phyloP scores from a whole-genome alignment of 345 rosid genomes.

The Salix dunnii region DNA sequence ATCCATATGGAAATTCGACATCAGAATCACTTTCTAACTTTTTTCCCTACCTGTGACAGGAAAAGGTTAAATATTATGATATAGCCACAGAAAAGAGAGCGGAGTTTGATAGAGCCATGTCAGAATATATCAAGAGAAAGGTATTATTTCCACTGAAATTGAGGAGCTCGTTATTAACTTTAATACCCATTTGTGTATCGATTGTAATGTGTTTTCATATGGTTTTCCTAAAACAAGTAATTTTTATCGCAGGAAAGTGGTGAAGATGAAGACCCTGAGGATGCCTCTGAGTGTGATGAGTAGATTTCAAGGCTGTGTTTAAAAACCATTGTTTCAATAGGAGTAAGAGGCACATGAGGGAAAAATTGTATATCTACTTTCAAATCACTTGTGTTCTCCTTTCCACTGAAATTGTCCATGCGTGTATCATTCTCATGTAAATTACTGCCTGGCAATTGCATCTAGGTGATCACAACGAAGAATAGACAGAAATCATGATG shows the following conservation, averaged over 20 bases:
- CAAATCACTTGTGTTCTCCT: slow-evolving; percentile 1
- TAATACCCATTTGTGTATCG: neutral
- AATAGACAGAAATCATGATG: slow-evolving; percentile 1
- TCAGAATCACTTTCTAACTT: slow-evolving; percentile 2
- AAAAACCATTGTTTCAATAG: slow-evolving; percentile 12
- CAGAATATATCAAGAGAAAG: slow-evolving; percentile 65
- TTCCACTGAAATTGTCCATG: slow-evolving; percentile 6
- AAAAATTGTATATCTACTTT: slow-evolving; percentile 21
- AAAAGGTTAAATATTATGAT: slow-evolving; percentile 90
- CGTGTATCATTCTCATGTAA: slow-evolving; percentile 28
- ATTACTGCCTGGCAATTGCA: slow-evolving; percentile 10
- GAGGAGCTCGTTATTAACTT: neutral
- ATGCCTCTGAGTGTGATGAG: slow-evolving; percentile 58
- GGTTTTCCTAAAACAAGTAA: neutral
- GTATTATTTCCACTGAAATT: slow-evolving; percentile 25
- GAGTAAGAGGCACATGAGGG: slow-evolving; percentile 13
- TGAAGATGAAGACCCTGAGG: slow-evolving; percentile 54
- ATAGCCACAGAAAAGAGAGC: slow-evolving; percentile 83
- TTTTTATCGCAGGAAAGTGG: slow-evolving; percentile 60
- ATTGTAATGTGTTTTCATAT: neutral
- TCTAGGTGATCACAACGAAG: slow-evolving; percentile 1
- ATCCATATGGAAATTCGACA: neutral
- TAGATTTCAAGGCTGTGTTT: slow-evolving; percentile 22
- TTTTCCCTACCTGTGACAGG: slow-evolving; percentile 39
- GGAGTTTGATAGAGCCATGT: slow-evolving; percentile 73